Conservation (phyloP, 805 yeast species). For the Kazachstania africana region DNA sequence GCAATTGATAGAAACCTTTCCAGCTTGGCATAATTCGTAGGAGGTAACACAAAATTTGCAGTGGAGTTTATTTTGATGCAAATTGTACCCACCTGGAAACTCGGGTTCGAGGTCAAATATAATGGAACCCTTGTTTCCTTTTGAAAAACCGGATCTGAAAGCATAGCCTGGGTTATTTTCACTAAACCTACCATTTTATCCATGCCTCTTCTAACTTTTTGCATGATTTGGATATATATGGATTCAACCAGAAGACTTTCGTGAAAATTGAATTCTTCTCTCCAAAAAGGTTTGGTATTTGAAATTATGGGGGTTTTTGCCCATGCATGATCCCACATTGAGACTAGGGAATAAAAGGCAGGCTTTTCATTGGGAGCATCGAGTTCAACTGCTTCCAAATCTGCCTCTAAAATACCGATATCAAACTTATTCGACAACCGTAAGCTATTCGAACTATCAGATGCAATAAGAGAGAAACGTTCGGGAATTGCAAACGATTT, state of each 20-base stretch:
- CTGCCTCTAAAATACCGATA: constrained; percentile 56
- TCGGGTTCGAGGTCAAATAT: constrained; percentile 26
- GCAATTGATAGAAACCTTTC: constrained; percentile 48
- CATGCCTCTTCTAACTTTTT: constrained; percentile 24
- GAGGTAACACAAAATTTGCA: constrained; percentile 49
- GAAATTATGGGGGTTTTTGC: constrained; percentile 61
- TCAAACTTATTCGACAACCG: constrained; percentile 42
- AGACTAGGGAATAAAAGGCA: constrained; percentile 52
- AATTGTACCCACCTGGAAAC: constrained; percentile 45
- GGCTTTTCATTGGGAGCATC: neutral
- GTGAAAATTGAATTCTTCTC: constrained; percentile 60
- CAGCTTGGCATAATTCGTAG: constrained; percentile 46
- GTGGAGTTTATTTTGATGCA: constrained; percentile 38
- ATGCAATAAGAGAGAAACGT: constrained; percentile 15
- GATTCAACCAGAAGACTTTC: constrained; percentile 41
- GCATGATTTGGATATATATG: constrained; percentile 38
- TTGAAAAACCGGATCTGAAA: constrained; percentile 12
- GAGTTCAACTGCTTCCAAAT: constrained; percentile 27
- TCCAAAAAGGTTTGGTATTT: constrained; percentile 59
- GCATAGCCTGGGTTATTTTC: constrained; percentile 22
- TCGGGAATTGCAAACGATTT: constrained; percentile 53
- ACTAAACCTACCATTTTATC: constrained; percentile 33
- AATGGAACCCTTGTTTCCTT: constrained; percentile 33
- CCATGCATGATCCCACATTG: constrained; percentile 66
- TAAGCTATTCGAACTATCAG: constrained; percentile 28